Evolutionary conservation across 1,284 basidiomycete species (phyloP).

Genomic region (Fomitopsis palustris): DNA sequence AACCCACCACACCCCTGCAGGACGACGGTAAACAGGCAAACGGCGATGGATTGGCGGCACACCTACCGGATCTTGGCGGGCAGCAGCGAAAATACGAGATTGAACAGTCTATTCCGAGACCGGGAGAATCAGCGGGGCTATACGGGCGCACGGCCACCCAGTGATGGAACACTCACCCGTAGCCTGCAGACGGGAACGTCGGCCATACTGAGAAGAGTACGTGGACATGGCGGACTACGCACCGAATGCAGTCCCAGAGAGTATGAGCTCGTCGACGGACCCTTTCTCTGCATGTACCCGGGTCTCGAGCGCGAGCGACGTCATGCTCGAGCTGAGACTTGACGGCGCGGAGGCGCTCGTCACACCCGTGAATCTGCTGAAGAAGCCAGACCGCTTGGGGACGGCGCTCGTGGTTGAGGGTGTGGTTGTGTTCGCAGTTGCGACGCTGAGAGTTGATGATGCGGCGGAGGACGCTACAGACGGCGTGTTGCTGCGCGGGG

Average conservation of each 20-base stretch:
- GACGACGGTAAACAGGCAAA: background rate
- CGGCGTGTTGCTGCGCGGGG: slow-evolving; percentile 20
- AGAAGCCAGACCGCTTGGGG: slow-evolving; percentile 29
- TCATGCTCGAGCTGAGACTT: slow-evolving; percentile 11
- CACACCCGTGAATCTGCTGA: slow-evolving; percentile 34
- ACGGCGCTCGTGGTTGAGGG: slow-evolving; percentile 2
- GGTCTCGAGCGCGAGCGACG: background rate
- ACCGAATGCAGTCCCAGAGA: slow-evolving; percentile 76
- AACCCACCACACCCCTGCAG: slow-evolving; percentile 60
- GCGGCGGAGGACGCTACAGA: slow-evolving; percentile 35
- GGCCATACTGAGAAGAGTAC: background rate
- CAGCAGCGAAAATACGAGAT: slow-evolving; percentile 71
- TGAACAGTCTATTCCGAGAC: slow-evolving; percentile 58
- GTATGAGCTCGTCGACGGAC: slow-evolving; percentile 64
- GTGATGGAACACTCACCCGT: slow-evolving; percentile 20
- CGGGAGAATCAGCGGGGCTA: slow-evolving; percentile 23
- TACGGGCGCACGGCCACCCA: background rate
- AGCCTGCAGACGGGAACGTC: slow-evolving; percentile 16
- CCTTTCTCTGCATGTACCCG: slow-evolving; percentile 35
- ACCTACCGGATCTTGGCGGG: slow-evolving; percentile 65
- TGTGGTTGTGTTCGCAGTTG: slow-evolving; percentile 16
- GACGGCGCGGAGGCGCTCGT: slow-evolving; percentile 18
- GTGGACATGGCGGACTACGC: slow-evolving; percentile 5
- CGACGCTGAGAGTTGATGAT: slow-evolving; percentile 25
- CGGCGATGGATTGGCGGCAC: background rate